Evolutionary conservation across 1,139 yeast genomes (phyloP).

Genomic region (Hanseniaspora sp.): DNA sequence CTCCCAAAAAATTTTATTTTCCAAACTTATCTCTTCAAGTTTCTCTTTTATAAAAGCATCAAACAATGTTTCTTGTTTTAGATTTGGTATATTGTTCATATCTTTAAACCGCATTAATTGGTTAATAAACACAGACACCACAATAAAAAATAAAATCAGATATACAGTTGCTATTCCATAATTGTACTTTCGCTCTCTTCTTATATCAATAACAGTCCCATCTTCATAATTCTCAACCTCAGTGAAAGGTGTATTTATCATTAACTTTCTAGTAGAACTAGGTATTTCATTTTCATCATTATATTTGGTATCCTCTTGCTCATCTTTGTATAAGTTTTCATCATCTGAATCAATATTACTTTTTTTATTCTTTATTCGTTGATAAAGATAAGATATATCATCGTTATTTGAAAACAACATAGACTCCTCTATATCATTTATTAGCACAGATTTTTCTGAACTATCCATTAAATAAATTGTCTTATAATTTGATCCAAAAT

Average conservation of each 20-base stretch:
- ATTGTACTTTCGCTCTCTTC: slow-evolving; percentile 7
- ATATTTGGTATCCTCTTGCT: neutral
- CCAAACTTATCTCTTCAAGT: neutral
- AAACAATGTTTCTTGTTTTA: too few species aligned
- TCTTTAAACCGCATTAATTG: neutral
- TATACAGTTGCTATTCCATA: slow-evolving; percentile 10
- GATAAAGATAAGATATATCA: neutral
- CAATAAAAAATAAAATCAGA: neutral
- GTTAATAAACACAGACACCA: neutral
- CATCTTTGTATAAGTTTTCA: neutral
- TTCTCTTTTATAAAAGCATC: neutral
- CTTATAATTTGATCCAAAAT: too few species aligned
- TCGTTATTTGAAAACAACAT: slow-evolving; percentile 6
- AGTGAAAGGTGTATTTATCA: neutral
- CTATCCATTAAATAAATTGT: neutral
- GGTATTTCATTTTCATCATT: neutral
- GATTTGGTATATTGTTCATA: neutral
- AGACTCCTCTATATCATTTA: neutral
- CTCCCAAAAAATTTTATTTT: neutral
- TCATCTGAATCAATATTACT: neutral
- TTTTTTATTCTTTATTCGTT: neutral
- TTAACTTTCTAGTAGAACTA: neutral
- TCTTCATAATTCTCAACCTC: neutral
- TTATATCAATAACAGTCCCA: neutral
- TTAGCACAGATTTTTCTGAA: neutral